phyloP scores from a whole-genome alignment of 1,284 basidiomycete genomes.

The Pterulicium gracile region DNA sequence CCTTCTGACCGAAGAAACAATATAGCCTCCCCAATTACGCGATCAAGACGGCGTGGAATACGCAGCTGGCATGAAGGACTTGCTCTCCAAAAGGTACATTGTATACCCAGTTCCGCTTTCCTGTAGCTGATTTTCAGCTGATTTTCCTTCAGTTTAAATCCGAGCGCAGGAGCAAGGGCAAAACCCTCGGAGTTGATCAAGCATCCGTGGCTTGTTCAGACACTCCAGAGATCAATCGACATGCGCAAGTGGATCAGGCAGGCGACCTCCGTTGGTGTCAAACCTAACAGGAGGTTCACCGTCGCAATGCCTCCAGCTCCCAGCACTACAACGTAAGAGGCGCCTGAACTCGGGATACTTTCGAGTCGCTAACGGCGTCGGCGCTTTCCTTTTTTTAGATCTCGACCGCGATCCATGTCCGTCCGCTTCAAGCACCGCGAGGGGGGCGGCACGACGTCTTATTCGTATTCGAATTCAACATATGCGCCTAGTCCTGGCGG shows the following conservation, averaged over 20 bases:
- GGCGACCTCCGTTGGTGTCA: background rate
- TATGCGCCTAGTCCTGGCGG: too few relatives aligned
- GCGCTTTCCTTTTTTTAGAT: background rate
- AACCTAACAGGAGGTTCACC: background rate
- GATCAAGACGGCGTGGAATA: constrained; percentile 1
- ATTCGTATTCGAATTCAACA: background rate
- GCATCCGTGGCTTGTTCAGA: constrained; percentile 1
- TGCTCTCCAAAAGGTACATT: background rate
- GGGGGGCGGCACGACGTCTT: background rate
- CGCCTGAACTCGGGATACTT: background rate
- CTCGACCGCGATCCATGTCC: background rate
- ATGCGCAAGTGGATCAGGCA: background rate
- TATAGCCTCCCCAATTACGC: constrained; percentile 2
- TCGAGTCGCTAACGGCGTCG: background rate
- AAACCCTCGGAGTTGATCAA: background rate
- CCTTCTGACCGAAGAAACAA: too few relatives aligned
- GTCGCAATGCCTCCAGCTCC: background rate
- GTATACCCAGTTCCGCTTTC: background rate
- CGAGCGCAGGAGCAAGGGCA: background rate
- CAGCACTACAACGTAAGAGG: background rate
- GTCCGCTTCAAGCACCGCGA: constrained; percentile 1
- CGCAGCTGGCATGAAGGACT: background rate
- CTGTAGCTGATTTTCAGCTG: background rate
- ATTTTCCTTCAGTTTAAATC: background rate
- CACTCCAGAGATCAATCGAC: background rate